Conservation (phyloP, 2,329 filamentous ascomycete species). For the Cladosporium phlei region DNA sequence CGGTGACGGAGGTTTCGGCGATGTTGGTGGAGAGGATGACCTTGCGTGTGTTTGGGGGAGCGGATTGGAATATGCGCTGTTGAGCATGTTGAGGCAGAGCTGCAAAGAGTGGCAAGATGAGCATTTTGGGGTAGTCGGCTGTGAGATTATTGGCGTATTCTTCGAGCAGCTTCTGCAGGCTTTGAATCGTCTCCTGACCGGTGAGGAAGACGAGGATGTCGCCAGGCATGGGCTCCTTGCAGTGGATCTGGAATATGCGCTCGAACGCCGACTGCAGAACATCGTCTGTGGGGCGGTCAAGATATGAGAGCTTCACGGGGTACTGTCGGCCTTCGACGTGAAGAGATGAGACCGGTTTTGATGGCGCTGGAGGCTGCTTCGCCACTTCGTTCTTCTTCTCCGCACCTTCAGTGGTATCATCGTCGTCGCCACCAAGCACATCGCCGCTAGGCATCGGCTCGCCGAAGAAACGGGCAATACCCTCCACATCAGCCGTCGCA, state of each 20-base stretch:
- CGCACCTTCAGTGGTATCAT: conserved; percentile 2
- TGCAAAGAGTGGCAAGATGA: conserved; percentile 78
- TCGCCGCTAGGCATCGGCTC: conserved; percentile 26
- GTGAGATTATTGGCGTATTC: conserved; percentile 70
- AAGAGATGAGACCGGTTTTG: conserved; percentile 38
- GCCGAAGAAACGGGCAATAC: conserved; percentile 69
- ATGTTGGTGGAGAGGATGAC: conserved; percentile 94
- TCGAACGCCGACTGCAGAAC: conserved; percentile 78
- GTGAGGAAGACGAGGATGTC: conserved; percentile 90
- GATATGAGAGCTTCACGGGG: conserved; percentile 73
- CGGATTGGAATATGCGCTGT: conserved; percentile 75
- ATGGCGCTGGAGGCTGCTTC: background rate
- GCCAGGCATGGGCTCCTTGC: conserved; percentile 83
- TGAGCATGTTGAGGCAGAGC: conserved; percentile 83
- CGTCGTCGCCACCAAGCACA: conserved; percentile 2
- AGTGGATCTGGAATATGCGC: conserved; percentile 79
- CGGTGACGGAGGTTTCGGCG: conserved; percentile 96
- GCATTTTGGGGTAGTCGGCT: conserved; percentile 40
- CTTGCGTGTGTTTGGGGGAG: conserved; percentile 72
- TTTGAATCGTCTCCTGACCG: conserved; percentile 88
- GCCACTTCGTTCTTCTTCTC: background rate
- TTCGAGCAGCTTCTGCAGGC: conserved; percentile 72
- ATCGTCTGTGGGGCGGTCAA: conserved; percentile 69
- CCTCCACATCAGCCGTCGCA: conserved; percentile 85
- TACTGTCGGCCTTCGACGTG: conserved; percentile 83